Base-by-base conservation (phyloP, 2,329 filamentous ascomycete species). In the Beauveria sp. region DNA sequence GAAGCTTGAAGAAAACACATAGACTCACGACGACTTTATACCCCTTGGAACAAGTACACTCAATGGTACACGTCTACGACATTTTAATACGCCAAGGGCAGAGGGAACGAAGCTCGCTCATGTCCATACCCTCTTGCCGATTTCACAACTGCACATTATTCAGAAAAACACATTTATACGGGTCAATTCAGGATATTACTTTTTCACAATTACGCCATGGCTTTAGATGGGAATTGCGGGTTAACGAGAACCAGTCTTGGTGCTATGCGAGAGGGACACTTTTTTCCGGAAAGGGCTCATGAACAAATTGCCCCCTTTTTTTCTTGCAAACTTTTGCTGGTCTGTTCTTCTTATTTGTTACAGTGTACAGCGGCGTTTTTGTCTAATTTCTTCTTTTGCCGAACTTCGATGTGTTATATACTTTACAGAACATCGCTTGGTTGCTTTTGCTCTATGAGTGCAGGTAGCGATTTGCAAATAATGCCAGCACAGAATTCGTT, bases 1-100 rank as follows among this genome's bases (percentile, higher is more conserved):
- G 73, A 75, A 60, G 68, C 67, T n/a, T 75, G 68, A 60, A 52
- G 50, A 47, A 55, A 16, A 49, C 20, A 34, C 43, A 55, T 43
- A 61, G 51, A 61, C 38, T 61, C 22, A 61, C 42, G 60, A 52
- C 55, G 56, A 59, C 56, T 58, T 59, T 59, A 62, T 57, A 57
- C 60, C 46, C 40, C 45, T 43, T 58, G 60, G 54, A 45, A 57
- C 10, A 54, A n/a, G 54, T 54, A 51, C 47, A 55, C 47, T 58
- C 38, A 38, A 54, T 54, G 64, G 64, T 62, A 66, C 60, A 65
- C 58, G 63, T 60, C 62, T 65, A 66, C 61, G 63, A 50, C 61
- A 65, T 65, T 64, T 61, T 66, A 65, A 65, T 66, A 64, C 58
- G 47, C 43, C 52, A 53, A 46, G 58, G 58, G 42, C 47, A 28